phyloP scores from a whole-genome alignment of 164 flowering plant species.

The Magnolia kwangsiensis region DNA sequence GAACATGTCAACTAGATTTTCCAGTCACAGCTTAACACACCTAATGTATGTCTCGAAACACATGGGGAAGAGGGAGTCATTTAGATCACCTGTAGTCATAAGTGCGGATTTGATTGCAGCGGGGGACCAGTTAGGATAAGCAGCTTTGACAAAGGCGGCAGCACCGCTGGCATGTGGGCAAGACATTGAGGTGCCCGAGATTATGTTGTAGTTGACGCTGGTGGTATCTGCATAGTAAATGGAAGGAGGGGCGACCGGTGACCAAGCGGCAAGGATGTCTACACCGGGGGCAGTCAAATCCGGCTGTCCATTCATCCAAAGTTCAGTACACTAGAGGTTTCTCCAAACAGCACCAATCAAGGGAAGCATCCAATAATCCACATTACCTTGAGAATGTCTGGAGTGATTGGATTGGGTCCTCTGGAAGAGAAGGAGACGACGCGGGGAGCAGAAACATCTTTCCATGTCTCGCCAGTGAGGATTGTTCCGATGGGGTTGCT shows the following conservation, averaged over 20 bases:
- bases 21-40: no score
- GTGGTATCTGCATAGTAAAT: constrained; percentile 12
- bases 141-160: constrained; percentile 41
- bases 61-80: neutral
- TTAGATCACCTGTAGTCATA: constrained; percentile 42
- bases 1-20: neutral
- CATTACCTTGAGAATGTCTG: constrained; percentile 8
- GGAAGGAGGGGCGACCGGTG: constrained; percentile 28
- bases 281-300: constrained; percentile 41
- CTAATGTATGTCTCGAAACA: neutral
- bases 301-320: constrained; percentile 22
- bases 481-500: constrained; percentile 6
- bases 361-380: neutral
- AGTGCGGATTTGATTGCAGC: constrained; percentile 54
- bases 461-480: neutral
- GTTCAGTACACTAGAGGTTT: no score
- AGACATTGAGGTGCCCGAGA: constrained; percentile 49
- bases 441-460: constrained; percentile 3
- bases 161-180: constrained; percentile 43
- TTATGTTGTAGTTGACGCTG: constrained; percentile 28
- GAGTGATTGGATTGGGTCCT: constrained; percentile 1
- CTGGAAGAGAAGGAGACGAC: neutral
- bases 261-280: constrained; percentile 36
- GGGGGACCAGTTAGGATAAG: constrained; percentile 45
- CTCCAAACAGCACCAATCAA: neutral